Evolutionary conservation across 2,329 filamentous ascomycete species (phyloP), one percentile per base, ranked within the genome.

Genomic region (Penicillium sp.): DNA sequence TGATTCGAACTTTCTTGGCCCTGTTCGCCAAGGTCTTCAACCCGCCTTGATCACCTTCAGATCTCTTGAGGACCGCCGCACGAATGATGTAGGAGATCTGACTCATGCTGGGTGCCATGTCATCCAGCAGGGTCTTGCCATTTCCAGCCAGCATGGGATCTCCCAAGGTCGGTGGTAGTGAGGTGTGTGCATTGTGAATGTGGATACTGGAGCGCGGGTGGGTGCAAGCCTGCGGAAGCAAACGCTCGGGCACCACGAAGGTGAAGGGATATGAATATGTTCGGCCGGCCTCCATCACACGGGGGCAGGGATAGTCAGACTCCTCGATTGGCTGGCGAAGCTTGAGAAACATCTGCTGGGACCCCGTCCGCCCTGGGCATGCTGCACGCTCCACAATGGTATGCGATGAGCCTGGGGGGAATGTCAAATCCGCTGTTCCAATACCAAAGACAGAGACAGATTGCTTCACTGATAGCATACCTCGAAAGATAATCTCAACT

Each of bases 101-200:
- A 32, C 74, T 71, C 81, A 85, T 84, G 7, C 81, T 75, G 0
- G 83, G 83, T 2, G 79, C 71, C 60, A 84, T 69, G 55, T 85
- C 83, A 58, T 85, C 81, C 36, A 80, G 69, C 13, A 79, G 62
- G 3, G 66, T 66, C 33, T 70, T 72, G 8, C 76, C 76, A 51
- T 75, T 71, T 25, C 72, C 73, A 39, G 73, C 70, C n/a, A 78
- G 63, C 57, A 76, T 75, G 7, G 75, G 68, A 48, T 84, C 81
- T 9, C 82, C 82, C 18, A 85, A 67, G 26, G 76, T 82, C 3
- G 83, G 83, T 1, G 83, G 83, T 0, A 84, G 71, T 55, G 76
- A 69, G 2, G 80, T 68, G 61, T 86, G 83, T 1, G 73, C 74
- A 24, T 76, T 69, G 46, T 75, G 73, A 45, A 85, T 69, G 34